A percentile compares a stretch with the other conserved stretches of the same genome.
Evolutionary conservation across 2,329 filamentous ascomycete species (phyloP).

Genomic region (Zelopaecilomyces penicillatus): DNA sequence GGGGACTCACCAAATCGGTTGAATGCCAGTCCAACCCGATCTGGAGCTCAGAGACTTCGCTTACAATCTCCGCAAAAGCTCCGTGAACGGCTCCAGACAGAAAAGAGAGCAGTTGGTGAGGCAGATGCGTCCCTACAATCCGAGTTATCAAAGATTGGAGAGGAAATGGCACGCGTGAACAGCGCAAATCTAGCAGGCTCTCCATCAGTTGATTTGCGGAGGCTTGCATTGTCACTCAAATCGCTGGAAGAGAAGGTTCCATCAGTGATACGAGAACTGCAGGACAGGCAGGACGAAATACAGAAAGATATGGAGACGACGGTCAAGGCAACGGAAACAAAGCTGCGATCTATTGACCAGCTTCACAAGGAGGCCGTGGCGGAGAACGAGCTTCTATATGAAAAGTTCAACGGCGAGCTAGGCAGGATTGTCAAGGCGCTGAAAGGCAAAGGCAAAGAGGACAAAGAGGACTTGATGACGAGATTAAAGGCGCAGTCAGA

Average conservation of each 20-base stretch:
- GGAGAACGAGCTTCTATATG: constrained; percentile 89
- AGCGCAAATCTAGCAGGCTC: constrained; percentile 21
- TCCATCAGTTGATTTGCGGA: constrained; percentile 34
- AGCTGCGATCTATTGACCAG: constrained; percentile 76
- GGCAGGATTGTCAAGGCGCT: constrained; percentile 73
- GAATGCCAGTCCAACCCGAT: constrained; percentile 21
- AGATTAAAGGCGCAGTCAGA: constrained; percentile 67
- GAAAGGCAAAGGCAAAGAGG: constrained; percentile 62
- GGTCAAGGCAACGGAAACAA: constrained; percentile 65
- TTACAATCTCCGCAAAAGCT: constrained; percentile 66
- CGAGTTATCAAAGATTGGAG: constrained; percentile 71
- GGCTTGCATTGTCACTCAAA: constrained; percentile 49
- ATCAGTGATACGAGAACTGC: constrained; percentile 48
- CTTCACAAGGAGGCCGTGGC: constrained; percentile 79
- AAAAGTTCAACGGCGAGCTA: constrained; percentile 85
- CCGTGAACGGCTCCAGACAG: constrained; percentile 75
- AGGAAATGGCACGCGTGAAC: constrained; percentile 62
- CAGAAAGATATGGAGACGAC: constrained; percentile 64
- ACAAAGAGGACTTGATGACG: constrained; percentile 67
- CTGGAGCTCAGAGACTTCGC: constrained; percentile 46
- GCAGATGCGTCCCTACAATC: constrained; percentile 62
- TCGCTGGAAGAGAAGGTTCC: constrained; percentile 62
- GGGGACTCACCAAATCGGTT: constrained; percentile 16
- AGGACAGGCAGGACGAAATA: constrained; percentile 52
- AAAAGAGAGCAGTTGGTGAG: constrained; percentile 65